These are phyloP conservation scores for Hyphopichia wangnamkhiaoensis DNA, from an alignment of 1,139 yeast genomes.

Conservation along the genomic window DNA sequence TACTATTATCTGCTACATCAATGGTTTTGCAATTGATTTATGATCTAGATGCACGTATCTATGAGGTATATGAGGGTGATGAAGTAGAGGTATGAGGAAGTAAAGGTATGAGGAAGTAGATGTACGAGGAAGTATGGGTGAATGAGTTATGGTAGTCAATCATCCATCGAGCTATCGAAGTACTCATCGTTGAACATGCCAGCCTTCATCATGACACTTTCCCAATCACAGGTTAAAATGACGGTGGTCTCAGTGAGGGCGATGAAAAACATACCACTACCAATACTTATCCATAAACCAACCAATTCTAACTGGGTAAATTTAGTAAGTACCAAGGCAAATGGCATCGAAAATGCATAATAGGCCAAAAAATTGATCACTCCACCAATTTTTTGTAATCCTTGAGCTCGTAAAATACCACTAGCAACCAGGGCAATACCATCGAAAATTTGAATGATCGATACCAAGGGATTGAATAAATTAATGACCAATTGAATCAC, in stretches of 20 bases:
- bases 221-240: constrained; percentile 45
- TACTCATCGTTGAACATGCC: constrained; percentile 25
- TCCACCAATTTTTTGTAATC: constrained; percentile 83
- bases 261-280: constrained; percentile 71
- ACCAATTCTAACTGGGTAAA: constrained; percentile 49
- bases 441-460: constrained; percentile 74
- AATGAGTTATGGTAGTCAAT: background rate
- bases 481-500: constrained; percentile 51
- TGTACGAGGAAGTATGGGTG: background rate
- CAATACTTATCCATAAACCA: constrained; percentile 91
- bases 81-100: background rate
- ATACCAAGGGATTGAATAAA: constrained; percentile 67
- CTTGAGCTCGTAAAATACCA: constrained; percentile 84
- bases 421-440: constrained; percentile 82
- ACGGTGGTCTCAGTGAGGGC: constrained; percentile 57
- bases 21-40: too few species aligned
- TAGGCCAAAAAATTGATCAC: constrained; percentile 73
- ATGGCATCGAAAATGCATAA: constrained; percentile 62
- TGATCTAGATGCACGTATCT: too few species aligned
- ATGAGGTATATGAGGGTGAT: too few species aligned
- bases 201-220: constrained; percentile 34
- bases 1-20: too few species aligned
- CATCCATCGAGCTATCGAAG: constrained; percentile 9
- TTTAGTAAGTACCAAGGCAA: constrained; percentile 67
- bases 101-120: background rate